Percentiles rank a stretch among this genome's conserved stretches.
Evolutionary conservation across 768 basidiomycete species (phyloP).

Genomic region (Boletus insuetus): DNA sequence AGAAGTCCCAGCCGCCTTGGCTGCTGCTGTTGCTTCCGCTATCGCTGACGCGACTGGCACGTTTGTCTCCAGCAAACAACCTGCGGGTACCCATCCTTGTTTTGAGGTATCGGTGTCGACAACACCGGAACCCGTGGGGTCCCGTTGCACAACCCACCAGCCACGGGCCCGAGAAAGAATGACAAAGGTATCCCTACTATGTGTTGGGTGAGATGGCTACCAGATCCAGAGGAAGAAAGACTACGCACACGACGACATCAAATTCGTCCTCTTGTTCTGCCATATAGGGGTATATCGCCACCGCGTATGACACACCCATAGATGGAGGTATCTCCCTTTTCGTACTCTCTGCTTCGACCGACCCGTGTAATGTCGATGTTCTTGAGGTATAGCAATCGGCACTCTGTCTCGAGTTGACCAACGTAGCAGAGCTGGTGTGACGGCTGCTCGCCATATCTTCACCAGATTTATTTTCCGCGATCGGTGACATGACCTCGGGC

Average conservation of each 20-base stretch:
- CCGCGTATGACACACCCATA: conserved; percentile 82
- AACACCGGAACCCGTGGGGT: conserved; percentile 78
- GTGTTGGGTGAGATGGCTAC: conserved; percentile 4
- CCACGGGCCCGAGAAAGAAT: conserved; percentile 93
- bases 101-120: conserved; percentile 74
- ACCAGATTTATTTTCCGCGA: conserved; percentile 45
- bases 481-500: conserved; percentile 71
- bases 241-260: conserved; percentile 88
- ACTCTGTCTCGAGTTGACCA: conserved; percentile 32
- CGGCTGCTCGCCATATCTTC: conserved; percentile 39
- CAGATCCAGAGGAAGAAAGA: not conserved
- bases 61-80: conserved; percentile 90
- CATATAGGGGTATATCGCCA: conserved; percentile 98
- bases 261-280: conserved; percentile 99
- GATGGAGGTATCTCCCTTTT: conserved; percentile 43
- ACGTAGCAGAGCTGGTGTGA: conserved; percentile 36
- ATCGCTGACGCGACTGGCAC: conserved; percentile 88
- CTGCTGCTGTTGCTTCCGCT: conserved; percentile 72
- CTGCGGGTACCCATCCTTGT: conserved; percentile 98
- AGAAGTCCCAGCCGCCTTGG: conserved; percentile 44
- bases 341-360: conserved; percentile 33
- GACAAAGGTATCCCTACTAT: conserved; percentile 88
- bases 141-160: conserved; percentile 99
- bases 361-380: conserved; percentile 14
- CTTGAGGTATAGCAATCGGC: conserved; percentile 22